Percentiles rank a stretch among this genome's conserved stretches.
phyloP scores from a whole-genome alignment of 768 basidiomycete genomes.

The Gelatoporia subvermispora region DNA sequence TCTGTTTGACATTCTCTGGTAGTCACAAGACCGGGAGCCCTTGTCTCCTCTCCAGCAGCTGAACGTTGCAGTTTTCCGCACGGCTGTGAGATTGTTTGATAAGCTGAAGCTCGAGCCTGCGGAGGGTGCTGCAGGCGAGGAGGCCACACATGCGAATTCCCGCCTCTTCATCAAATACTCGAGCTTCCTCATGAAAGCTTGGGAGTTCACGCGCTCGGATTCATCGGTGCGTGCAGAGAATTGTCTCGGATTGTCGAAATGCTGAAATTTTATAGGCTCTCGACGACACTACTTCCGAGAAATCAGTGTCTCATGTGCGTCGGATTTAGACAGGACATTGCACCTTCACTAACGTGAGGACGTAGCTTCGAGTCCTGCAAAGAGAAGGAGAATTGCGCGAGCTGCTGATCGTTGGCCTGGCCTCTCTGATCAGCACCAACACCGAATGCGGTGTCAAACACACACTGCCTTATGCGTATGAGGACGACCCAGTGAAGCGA shows the following conservation, averaged over 20 bases:
- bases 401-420: slow-evolving; percentile 72
- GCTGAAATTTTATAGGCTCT: slow-evolving; percentile 6
- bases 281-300: slow-evolving; percentile 24
- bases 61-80: slow-evolving; percentile 69
- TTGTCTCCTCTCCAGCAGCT: slow-evolving; percentile 53
- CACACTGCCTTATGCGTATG: slow-evolving; percentile 75
- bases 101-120: slow-evolving; percentile 61
- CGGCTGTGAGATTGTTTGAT: slow-evolving; percentile 71
- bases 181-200: slow-evolving; percentile 53
- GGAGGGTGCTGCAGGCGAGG: slow-evolving; percentile 55
- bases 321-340: no score
- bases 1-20: neutral
- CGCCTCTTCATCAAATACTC: slow-evolving; percentile 80
- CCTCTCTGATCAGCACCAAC: slow-evolving; percentile 79
- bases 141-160: slow-evolving; percentile 64
- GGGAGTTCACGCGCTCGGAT: slow-evolving; percentile 50
- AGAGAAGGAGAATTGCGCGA: slow-evolving; percentile 54
- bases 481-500: slow-evolving; percentile 62
- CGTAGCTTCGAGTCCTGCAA: slow-evolving; percentile 17
- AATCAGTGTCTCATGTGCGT: slow-evolving; percentile 20
- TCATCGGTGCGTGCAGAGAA: neutral
- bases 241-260: neutral
- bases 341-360: neutral
- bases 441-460: slow-evolving; percentile 88
- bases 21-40: slow-evolving; percentile 29